Evolutionary conservation across 2,329 filamentous ascomycete genomes (phyloP), one percentile per base, ranked within the genome.

Genomic region (Curvularia verruculosa): DNA sequence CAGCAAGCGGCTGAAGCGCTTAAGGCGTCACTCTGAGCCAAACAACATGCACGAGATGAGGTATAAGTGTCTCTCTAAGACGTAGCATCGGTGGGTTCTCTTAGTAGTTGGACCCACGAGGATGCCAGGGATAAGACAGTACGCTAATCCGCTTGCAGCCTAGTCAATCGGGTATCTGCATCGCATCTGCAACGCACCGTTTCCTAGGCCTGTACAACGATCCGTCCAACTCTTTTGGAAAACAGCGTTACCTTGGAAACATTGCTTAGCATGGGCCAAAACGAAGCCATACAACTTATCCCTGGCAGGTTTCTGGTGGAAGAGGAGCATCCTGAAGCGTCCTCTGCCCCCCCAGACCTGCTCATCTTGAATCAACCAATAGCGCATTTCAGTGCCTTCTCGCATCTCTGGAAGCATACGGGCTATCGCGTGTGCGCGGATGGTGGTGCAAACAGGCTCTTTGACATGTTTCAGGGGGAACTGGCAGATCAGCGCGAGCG

Each of bases 401-500:
- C 74, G 28, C 73, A 75, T 10, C 70, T 84, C 12, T 82, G 81
- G 78, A 69, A 70, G 24, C 79, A 81, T 60, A 88, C 90, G 50
- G 80, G 78, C 21, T 83, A 88, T 59, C 85, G 84, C 23, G 82
- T 98, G 51, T 96, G 92, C 56, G 95, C 92, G 26, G 95, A 99
- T 78, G 95, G 93, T 53, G 95, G 92, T 23, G 93, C 93, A 44
- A 96, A 98, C 71, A 84, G 86, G 36, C 83, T 97, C 19, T 82
- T 84, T 63, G 76, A 86, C 63, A 79, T 82, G 62, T 77, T 82
- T 62, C 55, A 68, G 24, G 71, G 67, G 18, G 60, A 61, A 7
- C 52, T 67, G 31, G 59, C 60, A 54, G 36, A 54, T 13, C 61
- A 62, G 28, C 66, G 72, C 56, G 55, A 51, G 9, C 51, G 68